Conservation (phyloP, 345 rosid genomes). For the Salix brachista region DNA sequence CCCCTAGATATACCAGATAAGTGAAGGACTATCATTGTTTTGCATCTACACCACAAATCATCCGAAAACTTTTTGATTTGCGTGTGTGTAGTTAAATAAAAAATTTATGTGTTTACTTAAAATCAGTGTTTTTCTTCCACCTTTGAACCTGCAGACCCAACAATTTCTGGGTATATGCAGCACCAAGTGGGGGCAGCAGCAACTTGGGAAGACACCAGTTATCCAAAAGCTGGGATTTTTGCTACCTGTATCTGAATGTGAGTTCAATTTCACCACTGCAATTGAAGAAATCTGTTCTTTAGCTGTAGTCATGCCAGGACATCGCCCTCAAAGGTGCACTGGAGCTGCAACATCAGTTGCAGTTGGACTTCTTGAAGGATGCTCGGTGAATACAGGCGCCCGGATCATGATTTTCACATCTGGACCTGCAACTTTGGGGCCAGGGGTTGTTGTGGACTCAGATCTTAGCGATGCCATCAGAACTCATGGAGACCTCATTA, state of each 20-base stretch:
- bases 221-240: constrained; percentile 71
- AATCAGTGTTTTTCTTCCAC: not conserved
- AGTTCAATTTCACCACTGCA: constrained; percentile 67
- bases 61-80: no score
- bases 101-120: not conserved
- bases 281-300: constrained; percentile 65
- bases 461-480: constrained; percentile 61
- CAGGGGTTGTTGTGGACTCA: constrained; percentile 70
- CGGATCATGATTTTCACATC: constrained; percentile 90
- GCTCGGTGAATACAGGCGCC: constrained; percentile 56
- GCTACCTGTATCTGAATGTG: constrained; percentile 74
- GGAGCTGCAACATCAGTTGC: constrained; percentile 82
- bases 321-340: constrained; percentile 82
- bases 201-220: constrained; percentile 44
- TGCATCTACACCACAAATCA: not conserved
- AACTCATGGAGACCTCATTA: constrained; percentile 77
- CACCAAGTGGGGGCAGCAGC: constrained; percentile 44
- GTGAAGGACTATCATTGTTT: not conserved
- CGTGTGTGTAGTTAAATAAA: no score
- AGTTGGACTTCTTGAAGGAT: constrained; percentile 72
- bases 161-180: constrained; percentile 53
- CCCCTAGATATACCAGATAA: not conserved
- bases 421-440: constrained; percentile 91
- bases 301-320: constrained; percentile 34
- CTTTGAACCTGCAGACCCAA: constrained; percentile 43